These are phyloP conservation scores for Pseudogymnoascus sp. DNA, from an alignment of 2,329 filamentous ascomycete genomes.

Conservation along the genomic window DNA sequence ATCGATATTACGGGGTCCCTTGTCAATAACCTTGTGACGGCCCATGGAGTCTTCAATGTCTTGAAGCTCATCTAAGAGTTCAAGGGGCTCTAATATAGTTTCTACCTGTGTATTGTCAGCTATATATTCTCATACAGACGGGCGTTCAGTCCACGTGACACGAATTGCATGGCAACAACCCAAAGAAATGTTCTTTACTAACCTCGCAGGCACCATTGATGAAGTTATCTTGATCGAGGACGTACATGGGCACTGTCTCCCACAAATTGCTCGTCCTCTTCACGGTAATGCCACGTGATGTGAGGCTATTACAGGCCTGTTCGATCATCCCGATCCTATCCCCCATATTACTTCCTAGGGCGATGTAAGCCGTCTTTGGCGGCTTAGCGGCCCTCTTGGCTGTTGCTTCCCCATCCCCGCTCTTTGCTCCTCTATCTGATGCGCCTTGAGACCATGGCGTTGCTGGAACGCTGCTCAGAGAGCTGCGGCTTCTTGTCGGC, in stretches of 20 bases:
- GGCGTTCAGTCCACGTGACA: not conserved
- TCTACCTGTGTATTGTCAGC: slow-evolving; percentile 51
- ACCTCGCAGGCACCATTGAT: slow-evolving; percentile 92
- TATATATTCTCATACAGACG: slow-evolving; percentile 8
- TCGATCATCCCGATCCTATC: slow-evolving; percentile 81
- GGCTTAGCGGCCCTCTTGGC: slow-evolving; percentile 5
- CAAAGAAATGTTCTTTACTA: slow-evolving; percentile 27
- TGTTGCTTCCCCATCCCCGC: not conserved
- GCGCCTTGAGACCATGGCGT: slow-evolving; percentile 16
- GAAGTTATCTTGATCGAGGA: slow-evolving; percentile 78
- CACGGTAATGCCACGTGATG: slow-evolving; percentile 61
- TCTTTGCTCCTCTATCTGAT: not conserved
- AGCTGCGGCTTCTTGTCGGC: slow-evolving; percentile 9
- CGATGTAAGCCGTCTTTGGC: slow-evolving; percentile 57
- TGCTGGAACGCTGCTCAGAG: slow-evolving; percentile 9
- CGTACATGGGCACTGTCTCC: slow-evolving; percentile 96
- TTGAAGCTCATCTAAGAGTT: slow-evolving; percentile 73
- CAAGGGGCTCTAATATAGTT: slow-evolving; percentile 65
- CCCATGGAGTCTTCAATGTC: slow-evolving; percentile 73
- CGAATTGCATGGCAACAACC: not conserved
- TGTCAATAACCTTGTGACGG: slow-evolving; percentile 76
- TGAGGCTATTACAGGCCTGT: slow-evolving; percentile 70
- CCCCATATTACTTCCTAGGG: slow-evolving; percentile 86
- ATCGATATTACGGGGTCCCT: slow-evolving; percentile 90
- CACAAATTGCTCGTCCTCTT: slow-evolving; percentile 79